These are phyloP conservation scores for Penicillium bialowiezense DNA, from an alignment of 495 filamentous ascomycete species.

Conservation along the genomic window DNA sequence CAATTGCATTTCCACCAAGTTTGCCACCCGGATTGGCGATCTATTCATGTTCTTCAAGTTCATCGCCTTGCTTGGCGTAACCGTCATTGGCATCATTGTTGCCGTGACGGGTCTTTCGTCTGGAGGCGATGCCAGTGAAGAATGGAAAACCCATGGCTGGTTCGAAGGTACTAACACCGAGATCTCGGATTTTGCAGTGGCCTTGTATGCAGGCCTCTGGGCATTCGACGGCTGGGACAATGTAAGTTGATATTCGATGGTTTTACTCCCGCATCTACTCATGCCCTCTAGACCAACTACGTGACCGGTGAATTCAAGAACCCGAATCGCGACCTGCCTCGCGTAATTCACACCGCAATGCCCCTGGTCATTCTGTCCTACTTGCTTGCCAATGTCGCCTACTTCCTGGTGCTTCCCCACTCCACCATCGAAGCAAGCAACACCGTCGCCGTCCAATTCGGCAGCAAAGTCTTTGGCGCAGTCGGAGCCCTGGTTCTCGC, in stretches of 20 bases:
- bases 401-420: slow-evolving; percentile 91
- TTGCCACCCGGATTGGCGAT: slow-evolving; percentile 82
- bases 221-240: slow-evolving; percentile 99
- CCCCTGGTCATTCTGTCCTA: slow-evolving; percentile 90
- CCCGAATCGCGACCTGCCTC: slow-evolving; percentile 83
- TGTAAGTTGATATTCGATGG: slow-evolving; percentile 51
- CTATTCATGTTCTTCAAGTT: slow-evolving; percentile 97
- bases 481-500: slow-evolving; percentile 81
- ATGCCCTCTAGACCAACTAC: slow-evolving; percentile 74
- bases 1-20: slow-evolving; percentile 85
- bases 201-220: slow-evolving; percentile 94
- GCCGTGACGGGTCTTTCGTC: slow-evolving; percentile 79
- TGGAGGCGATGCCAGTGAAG: slow-evolving; percentile 69
- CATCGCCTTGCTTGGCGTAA: slow-evolving; percentile 80
- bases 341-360: slow-evolving; percentile 96
- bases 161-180: slow-evolving; percentile 83
- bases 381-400: slow-evolving; percentile 84
- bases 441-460: slow-evolving; percentile 93
- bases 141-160: slow-evolving; percentile 88
- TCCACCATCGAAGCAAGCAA: slow-evolving; percentile 76
- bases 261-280: slow-evolving; percentile 4
- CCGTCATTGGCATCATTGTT: slow-evolving; percentile 85
- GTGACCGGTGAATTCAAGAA: slow-evolving; percentile 95
- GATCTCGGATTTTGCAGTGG: slow-evolving; percentile 81
- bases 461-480: slow-evolving; percentile 82